Evolutionary conservation across 176 grass and related monocot genomes (phyloP).

Genomic region (Carex scoparia): DNA sequence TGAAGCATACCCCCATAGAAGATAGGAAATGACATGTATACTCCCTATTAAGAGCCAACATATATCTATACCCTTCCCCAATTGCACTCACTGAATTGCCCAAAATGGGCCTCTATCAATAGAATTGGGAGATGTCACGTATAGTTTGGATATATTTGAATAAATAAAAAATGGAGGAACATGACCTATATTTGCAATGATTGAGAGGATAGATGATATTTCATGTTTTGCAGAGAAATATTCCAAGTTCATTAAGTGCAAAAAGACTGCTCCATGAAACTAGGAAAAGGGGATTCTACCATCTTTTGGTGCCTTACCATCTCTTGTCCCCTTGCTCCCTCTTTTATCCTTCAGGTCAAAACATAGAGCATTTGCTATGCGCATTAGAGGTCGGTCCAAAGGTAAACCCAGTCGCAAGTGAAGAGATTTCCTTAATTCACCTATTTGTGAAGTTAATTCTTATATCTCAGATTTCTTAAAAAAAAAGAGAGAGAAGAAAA

Average conservation of each 20-base stretch:
- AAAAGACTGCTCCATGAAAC: background rate
- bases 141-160: background rate
- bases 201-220: background rate
- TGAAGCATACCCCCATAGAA: background rate
- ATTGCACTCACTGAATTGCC: background rate
- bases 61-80: constrained; percentile 4
- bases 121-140: background rate
- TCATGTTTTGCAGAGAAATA: background rate
- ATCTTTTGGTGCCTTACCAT: constrained; percentile 4
- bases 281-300: background rate
- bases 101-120: background rate
- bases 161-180: constrained; percentile 3
- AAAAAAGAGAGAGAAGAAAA: background rate
- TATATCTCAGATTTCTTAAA: background rate
- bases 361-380: constrained; percentile 64
- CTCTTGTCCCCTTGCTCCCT: constrained; percentile 18
- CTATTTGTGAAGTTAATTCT: constrained; percentile 31
- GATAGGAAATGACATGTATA: background rate
- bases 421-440: constrained; percentile 74
- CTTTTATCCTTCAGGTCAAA: constrained; percentile 36
- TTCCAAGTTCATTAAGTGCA: background rate
- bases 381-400: constrained; percentile 77
- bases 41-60: background rate
- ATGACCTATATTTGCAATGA: background rate
- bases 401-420: constrained; percentile 75